Evolutionary conservation across 108 stramenopile species (phyloP), one percentile per base, ranked within the genome.

Genomic region (Cyclotella sp.): DNA sequence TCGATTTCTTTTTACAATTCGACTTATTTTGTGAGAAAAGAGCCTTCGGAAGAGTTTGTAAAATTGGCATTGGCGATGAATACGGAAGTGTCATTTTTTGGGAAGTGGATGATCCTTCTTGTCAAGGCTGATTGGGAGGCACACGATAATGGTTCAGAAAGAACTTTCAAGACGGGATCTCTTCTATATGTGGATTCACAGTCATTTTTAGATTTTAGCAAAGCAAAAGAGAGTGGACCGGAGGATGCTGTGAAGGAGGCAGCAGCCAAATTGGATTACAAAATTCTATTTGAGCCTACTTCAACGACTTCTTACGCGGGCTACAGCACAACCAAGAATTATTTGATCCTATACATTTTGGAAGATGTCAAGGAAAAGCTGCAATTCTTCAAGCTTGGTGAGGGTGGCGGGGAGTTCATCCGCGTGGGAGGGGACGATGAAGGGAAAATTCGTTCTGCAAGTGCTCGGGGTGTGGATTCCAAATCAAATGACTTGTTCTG

Each of bases 1-100:
- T 73, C 88, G 12, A 82, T 93, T 28, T 92, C 92, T 4, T 98
- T 98, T 71, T 98, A 97, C 84, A 92, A 94, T 13, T 81, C 84
- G 57, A 81, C 82, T 41, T 86, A 90, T 41, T 86, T 54, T 64
- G 80, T 89, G 28, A 87, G 86, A 12, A 85, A 72, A 42, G 58
- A 88, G 13, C 63, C 81, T 10, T 29, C 73, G 9, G 81, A 84
- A 4, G 77, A 72, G 1, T 93, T 95, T 79, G 73, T 87, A 28
- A 83, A 89, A 49, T 44, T 95, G 68, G 91, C 91, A 26, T 70
- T 93, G 71, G 90, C 89, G 39, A 68, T 80, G 49, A 93, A 93
- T 63, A 91, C 95, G 7, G 70, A 82, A 2, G 73, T 91, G 39
- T 74, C 77, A 13, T 84, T 90, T 27, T 79, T 89, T 49, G 91